These are phyloP conservation scores for Pseudoneurospora amorphoporcata DNA, from an alignment of 495 filamentous ascomycete species.

Conservation along the genomic window DNA sequence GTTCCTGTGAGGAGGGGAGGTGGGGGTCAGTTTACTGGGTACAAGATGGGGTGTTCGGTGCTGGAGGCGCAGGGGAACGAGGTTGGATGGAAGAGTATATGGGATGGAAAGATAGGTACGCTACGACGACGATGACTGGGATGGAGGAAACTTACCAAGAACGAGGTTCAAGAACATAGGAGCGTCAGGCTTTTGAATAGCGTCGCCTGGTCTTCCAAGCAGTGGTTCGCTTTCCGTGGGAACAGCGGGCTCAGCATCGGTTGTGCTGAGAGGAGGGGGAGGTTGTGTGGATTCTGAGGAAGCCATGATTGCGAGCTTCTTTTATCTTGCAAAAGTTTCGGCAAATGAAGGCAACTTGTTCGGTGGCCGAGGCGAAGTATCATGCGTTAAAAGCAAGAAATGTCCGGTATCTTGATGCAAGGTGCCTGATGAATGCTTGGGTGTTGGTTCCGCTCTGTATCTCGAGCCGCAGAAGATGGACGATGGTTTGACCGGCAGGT, in stretches of 20 bases:
- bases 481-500: not conserved
- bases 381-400: not conserved
- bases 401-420: not conserved
- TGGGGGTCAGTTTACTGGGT: conserved; percentile 25
- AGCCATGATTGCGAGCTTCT: conserved; percentile 3
- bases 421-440: not conserved
- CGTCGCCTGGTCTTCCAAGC: conserved; percentile 64
- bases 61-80: not conserved
- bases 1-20: conserved; percentile 24
- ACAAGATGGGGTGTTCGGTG: not conserved
- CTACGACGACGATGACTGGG: not conserved
- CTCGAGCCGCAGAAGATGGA: not conserved
- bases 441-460: not conserved
- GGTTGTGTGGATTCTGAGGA: not conserved
- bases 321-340: not conserved
- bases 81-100: not conserved
- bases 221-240: conserved; percentile 61
- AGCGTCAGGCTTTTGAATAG: conserved; percentile 51
- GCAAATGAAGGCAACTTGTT: not conserved
- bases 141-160: conserved; percentile 46
- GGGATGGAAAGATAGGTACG: not conserved
- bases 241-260: not conserved
- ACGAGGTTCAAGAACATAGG: conserved; percentile 61
- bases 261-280: not conserved
- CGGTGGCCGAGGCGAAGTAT: not conserved